Evolutionary conservation across 2,329 filamentous ascomycete genomes (phyloP).

Genomic region (Plectosphaerella plurivora): DNA sequence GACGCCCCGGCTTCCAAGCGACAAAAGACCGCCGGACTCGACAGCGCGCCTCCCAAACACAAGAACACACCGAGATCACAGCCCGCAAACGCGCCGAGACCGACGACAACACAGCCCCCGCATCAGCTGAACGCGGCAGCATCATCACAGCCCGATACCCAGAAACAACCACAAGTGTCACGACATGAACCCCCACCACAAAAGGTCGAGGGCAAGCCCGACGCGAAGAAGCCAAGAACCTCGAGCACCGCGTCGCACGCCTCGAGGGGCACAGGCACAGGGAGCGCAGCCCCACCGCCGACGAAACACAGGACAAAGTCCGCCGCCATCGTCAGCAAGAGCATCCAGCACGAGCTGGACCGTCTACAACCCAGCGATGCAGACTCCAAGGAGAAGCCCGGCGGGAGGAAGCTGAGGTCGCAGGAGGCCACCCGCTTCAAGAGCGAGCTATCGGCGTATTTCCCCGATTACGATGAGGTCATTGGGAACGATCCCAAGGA

Average conservation of each 20-base stretch:
- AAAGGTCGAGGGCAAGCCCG: not conserved
- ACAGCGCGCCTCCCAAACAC: slow-evolving; percentile 33
- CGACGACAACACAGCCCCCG: slow-evolving; percentile 3
- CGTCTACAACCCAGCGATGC: slow-evolving; percentile 44
- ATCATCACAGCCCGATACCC: not conserved
- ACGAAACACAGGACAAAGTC: slow-evolving; percentile 40
- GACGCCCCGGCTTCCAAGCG: slow-evolving; percentile 43
- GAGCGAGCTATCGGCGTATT: slow-evolving; percentile 87
- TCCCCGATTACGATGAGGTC: slow-evolving; percentile 90
- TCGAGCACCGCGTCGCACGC: slow-evolving; percentile 3
- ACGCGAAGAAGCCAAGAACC: slow-evolving; percentile 5
- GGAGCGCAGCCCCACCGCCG: slow-evolving; percentile 18
- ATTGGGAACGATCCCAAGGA: slow-evolving; percentile 81
- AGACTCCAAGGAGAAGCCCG: slow-evolving; percentile 48
- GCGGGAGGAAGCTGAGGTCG: slow-evolving; percentile 76
- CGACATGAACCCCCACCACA: slow-evolving; percentile 10
- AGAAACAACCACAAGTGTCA: slow-evolving; percentile 4
- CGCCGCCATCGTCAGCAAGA: slow-evolving; percentile 52
- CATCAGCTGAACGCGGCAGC: slow-evolving; percentile 4
- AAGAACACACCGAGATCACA: slow-evolving; percentile 12
- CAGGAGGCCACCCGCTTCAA: slow-evolving; percentile 83
- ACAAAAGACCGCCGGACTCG: slow-evolving; percentile 38
- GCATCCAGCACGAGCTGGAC: slow-evolving; percentile 57
- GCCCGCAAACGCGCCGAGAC: slow-evolving; percentile 15
- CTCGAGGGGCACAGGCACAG: slow-evolving; percentile 16